These are phyloP conservation scores for Apiospora malaysiana DNA, from an alignment of 2,329 filamentous ascomycete genomes.

Conservation along the genomic window DNA sequence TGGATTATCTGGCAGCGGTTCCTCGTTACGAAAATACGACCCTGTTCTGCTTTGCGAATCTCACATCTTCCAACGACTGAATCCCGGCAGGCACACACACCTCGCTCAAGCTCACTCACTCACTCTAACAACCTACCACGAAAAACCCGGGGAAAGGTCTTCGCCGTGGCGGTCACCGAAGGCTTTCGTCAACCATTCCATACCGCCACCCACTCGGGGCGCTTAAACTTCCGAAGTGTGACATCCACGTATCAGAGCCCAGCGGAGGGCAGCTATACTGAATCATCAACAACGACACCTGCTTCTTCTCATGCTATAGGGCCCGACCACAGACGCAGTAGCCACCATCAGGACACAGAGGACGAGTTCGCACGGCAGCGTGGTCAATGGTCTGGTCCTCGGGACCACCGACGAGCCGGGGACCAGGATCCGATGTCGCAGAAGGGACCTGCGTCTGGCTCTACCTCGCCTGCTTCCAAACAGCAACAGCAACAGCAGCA, in stretches of 20 bases:
- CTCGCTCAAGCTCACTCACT: not conserved
- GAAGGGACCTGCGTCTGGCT: conserved; percentile 61
- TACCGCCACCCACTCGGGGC: conserved; percentile 5
- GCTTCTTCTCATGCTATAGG: conserved; percentile 2
- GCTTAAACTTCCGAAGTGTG: not conserved
- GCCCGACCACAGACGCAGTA: not conserved
- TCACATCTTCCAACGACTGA: not conserved
- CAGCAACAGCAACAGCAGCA: conserved; percentile 47
- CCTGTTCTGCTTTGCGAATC: not conserved
- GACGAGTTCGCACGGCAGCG: conserved; percentile 32
- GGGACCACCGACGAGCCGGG: conserved; percentile 57
- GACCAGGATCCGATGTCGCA: conserved; percentile 70
- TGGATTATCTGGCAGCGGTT: conserved; percentile 9
- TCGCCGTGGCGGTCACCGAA: conserved; percentile 28
- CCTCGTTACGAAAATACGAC: conserved; percentile 17
- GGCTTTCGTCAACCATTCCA: conserved; percentile 21
- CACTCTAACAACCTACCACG: not conserved
- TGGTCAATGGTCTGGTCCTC: conserved; percentile 64
- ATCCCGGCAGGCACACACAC: not conserved
- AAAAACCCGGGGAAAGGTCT: not conserved
- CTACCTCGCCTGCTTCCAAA: conserved; percentile 57
- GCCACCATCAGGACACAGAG: not conserved
- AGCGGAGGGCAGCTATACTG: conserved; percentile 1
- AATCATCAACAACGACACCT: not conserved
- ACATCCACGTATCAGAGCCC: conserved; percentile 11